Evolutionary conservation across 345 rosid species (phyloP), one percentile per base, ranked within the genome.

Genomic region (Adansonia digitata): DNA sequence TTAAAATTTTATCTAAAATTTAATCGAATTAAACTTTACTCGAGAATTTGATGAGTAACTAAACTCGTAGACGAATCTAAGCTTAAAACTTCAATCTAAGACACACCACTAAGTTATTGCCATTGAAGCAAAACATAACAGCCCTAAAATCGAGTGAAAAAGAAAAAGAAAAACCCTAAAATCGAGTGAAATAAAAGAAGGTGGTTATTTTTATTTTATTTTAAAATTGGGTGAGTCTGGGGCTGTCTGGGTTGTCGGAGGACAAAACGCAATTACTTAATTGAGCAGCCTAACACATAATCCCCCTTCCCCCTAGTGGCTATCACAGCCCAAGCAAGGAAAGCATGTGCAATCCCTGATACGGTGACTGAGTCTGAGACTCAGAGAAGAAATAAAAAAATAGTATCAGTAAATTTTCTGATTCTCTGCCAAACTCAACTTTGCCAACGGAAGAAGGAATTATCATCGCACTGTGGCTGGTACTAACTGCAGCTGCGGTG

Each of bases 231-330:
- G n/a, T n/a, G n/a, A n/a, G n/a, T n/a, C n/a, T n/a, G n/a, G 37
- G 18, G 11, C 43, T 68, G 39, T 35, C 24, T 43, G 61, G 26
- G 24, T 7, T 0, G 0, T 40, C 8, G 75, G 77, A 77, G 57
- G 83, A 83, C 86, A 80, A 83, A 83, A 55, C 27, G 83, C 83
- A 83, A 80, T 83, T 67, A 67, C 67, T 66, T 18, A 65, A 57
- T 39, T 1, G 13, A 40, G 52, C 65, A 66, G 71, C 65, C 72
- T 15, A 71, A 34, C 40, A 60, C 20, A n/a, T n/a, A n/a, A n/a
- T n/a, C n/a, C n/a, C n/a, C n/a, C n/a, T n/a, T 20, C 63, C 31
- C 27, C 35, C 51, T 42, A 6, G 7, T 24, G 51, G 31, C 49
- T 22, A 40, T 7, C 4, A 34, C 9, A 24, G 31, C 61, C 61